phyloP scores from a whole-genome alignment of 768 basidiomycete species.

The Amanita exitialis region DNA sequence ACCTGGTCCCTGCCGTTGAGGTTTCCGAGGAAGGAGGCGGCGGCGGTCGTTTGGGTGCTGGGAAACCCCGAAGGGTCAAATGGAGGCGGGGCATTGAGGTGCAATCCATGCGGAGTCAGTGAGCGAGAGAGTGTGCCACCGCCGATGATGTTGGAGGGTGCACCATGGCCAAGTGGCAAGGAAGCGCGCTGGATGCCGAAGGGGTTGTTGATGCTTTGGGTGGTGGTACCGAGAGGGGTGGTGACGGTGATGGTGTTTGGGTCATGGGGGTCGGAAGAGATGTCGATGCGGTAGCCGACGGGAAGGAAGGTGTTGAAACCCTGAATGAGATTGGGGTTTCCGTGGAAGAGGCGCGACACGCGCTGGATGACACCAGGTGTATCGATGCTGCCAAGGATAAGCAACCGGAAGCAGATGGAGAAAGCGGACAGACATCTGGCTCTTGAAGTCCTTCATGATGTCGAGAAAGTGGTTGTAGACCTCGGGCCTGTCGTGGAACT shows the following conservation, averaged over 20 bases:
- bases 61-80: slow-evolving; percentile 32
- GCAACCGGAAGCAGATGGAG: slow-evolving; percentile 10
- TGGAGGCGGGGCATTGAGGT: slow-evolving; percentile 22
- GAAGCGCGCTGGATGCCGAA: slow-evolving; percentile 14
- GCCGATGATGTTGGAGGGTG: slow-evolving; percentile 19
- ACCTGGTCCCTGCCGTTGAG: slow-evolving; percentile 40
- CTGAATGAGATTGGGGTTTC: slow-evolving; percentile 83
- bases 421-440: slow-evolving; percentile 58
- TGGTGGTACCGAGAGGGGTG: slow-evolving; percentile 65
- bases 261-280: slow-evolving; percentile 60
- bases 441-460: slow-evolving; percentile 99
- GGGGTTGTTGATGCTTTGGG: slow-evolving; percentile 47
- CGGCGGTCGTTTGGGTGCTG: slow-evolving; percentile 41
- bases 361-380: slow-evolving; percentile 96
- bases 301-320: slow-evolving; percentile 98
- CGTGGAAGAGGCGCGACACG: slow-evolving; percentile 87
- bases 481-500: slow-evolving; percentile 84
- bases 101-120: slow-evolving; percentile 41
- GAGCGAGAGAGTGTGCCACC: slow-evolving; percentile 40
- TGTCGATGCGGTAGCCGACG: slow-evolving; percentile 87
- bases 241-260: slow-evolving; percentile 73
- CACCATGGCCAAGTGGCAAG: slow-evolving; percentile 17
- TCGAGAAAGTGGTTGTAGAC: slow-evolving; percentile 93
- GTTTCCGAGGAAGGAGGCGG: slow-evolving; percentile 57
- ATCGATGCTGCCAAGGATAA: slow-evolving; percentile 61